Conservation (phyloP, 192 early-diverging fungal species). For the Irineochytrium annulatum region DNA sequence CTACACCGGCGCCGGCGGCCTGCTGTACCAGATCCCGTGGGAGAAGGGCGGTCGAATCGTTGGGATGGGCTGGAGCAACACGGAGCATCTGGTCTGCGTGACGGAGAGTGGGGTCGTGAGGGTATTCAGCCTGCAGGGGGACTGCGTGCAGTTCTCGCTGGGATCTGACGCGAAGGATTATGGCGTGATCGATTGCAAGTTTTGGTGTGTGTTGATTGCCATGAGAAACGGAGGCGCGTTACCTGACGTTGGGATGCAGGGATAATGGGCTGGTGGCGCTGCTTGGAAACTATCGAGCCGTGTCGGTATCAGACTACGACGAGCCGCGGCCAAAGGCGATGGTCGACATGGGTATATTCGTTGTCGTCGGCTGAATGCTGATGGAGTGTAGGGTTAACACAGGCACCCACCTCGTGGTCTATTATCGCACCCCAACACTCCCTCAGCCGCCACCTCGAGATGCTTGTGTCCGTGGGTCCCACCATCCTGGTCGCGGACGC, state of each 20-base stretch:
- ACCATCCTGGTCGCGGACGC: constrained; percentile 85
- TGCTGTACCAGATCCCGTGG: constrained; percentile 87
- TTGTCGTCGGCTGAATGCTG: neutral
- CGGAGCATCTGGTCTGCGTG: constrained; percentile 83
- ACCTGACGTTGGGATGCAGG: too few species aligned
- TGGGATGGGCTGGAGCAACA: constrained; percentile 87
- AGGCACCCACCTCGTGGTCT: constrained; percentile 78
- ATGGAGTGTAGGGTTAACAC: constrained; percentile 45
- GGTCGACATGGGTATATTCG: constrained; percentile 57
- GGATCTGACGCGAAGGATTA: constrained; percentile 80
- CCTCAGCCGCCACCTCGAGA: constrained; percentile 84
- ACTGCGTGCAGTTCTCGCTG: constrained; percentile 72
- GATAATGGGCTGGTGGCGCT: constrained; percentile 89
- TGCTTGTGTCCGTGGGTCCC: constrained; percentile 68
- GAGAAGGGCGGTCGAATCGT: constrained; percentile 86
- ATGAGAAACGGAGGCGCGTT: too few species aligned
- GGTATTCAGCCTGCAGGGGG: constrained; percentile 78
- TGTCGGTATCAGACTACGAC: constrained; percentile 78
- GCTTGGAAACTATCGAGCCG: constrained; percentile 73
- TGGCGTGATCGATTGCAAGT: constrained; percentile 76
- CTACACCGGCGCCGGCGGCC: constrained; percentile 79
- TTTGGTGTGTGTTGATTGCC: too few species aligned
- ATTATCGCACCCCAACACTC: constrained; percentile 84
- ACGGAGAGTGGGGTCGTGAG: constrained; percentile 79
- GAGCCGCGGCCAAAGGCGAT: constrained; percentile 79